Percentiles rank a stretch among this genome's conserved stretches.
These are phyloP conservation scores for Cladosporium sp. DNA, from an alignment of 2,329 filamentous ascomycete species.

Conservation along the genomic window DNA sequence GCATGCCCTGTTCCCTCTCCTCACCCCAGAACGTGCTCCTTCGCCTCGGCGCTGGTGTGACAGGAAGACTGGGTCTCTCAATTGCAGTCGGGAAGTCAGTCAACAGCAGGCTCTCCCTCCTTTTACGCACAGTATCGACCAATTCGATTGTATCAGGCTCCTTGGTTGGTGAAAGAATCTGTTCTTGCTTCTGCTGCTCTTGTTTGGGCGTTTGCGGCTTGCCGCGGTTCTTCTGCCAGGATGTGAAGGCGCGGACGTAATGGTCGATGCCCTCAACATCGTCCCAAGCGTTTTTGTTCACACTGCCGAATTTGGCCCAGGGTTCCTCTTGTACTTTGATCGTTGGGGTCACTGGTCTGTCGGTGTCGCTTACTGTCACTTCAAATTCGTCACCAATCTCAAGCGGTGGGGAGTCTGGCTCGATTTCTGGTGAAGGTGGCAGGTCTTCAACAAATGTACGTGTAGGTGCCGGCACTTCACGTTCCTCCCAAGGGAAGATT, in stretches of 20 bases:
- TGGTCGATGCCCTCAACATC: constrained; percentile 82
- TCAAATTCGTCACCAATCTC: constrained; percentile 34
- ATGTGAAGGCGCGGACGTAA: constrained; percentile 74
- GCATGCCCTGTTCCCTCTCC: constrained; percentile 62
- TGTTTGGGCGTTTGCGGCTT: constrained; percentile 33
- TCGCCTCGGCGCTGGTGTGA: constrained; percentile 81
- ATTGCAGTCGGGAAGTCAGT: constrained; percentile 84
- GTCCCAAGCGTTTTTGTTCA: constrained; percentile 84
- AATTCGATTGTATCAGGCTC: constrained; percentile 30
- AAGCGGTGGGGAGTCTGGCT: constrained; percentile 21
- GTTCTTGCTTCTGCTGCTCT: constrained; percentile 9
- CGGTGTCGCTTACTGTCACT: constrained; percentile 29
- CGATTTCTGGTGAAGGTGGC: constrained; percentile 26
- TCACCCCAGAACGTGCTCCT: constrained; percentile 69
- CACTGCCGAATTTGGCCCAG: constrained; percentile 70
- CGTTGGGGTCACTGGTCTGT: constrained; percentile 46
- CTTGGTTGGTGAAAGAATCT: constrained; percentile 31
- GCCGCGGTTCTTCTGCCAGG: constrained; percentile 61
- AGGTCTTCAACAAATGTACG: constrained; percentile 67
- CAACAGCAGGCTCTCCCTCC: constrained; percentile 64
- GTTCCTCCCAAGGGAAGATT: constrained; percentile 89
- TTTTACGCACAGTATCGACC: constrained; percentile 36
- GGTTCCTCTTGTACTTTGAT: constrained; percentile 54
- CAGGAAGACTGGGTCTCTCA: constrained; percentile 84
- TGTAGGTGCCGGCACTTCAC: constrained; percentile 63